Base-by-base conservation (phyloP, 495 filamentous ascomycete genomes). In the Lindgomyces ingoldianus region DNA sequence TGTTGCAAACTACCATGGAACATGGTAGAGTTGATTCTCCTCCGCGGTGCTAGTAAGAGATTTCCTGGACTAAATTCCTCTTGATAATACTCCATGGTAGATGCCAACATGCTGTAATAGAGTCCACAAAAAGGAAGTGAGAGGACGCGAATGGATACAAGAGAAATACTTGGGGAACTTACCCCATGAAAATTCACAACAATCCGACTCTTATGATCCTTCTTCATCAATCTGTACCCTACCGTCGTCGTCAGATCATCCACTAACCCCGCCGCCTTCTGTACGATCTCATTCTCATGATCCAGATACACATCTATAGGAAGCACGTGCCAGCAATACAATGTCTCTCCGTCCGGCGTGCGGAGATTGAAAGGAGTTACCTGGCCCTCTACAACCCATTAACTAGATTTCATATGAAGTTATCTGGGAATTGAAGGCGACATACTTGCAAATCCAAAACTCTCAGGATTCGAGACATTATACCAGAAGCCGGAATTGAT, bases 401-500 rank as follows among this genome's bases (percentile, higher is more conserved):
- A 67, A 26, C 21, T 42, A 39, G 29, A 26, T 51, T n/a, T 46
- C 10, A 50, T 41, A 47, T 29, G 16, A n/a, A 42, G 18, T 22
- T 11, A 14, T 58, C 49, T 16, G 27, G 70, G 46, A 67, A 46
- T 58, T 25, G 25, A 22, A 46, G 19, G 42, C 14, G 42, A 16
- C 85, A 64, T 74, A 93, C 90, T 90, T 46, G 89, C 79, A 71
- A 94, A 96, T 0, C 91, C 91, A 79, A 91, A 95, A 39, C 84
- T 77, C 68, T 94, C 88, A 0, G 90, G 87, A 27, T 83, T 76
- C 63, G 91, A 85, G 36, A 89, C 55, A 71, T 94, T 81, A 53
- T 87, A 77, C 84, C 85, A 91, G 67, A 83, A 82, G 12, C 81
- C 73, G 0, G 87, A 86, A 64, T 91, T 84, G 59, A 93, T 56